These are phyloP conservation scores for Aspergillus ochraceoroseus DNA, from an alignment of 2,329 filamentous ascomycete species.

Conservation along the genomic window DNA sequence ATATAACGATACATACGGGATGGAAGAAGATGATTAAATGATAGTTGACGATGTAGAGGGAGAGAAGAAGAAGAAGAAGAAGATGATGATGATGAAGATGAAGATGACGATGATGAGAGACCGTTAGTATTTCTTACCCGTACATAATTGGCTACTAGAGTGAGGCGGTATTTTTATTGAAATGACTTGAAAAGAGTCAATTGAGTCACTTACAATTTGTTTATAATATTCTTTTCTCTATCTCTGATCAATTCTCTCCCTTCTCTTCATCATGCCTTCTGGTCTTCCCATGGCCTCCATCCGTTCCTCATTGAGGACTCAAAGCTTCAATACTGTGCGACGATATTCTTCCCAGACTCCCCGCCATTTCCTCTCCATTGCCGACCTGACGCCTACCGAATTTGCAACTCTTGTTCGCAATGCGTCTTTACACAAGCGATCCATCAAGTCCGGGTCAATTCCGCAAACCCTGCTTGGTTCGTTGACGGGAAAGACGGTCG, in stretches of 20 bases:
- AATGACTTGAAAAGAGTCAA: too few relatives aligned
- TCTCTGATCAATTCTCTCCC: not conserved
- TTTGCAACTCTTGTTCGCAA: conserved; percentile 77
- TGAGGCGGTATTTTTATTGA: too few relatives aligned
- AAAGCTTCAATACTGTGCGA: conserved; percentile 18
- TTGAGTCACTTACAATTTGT: conserved; percentile 4
- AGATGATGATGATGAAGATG: conserved; percentile 1
- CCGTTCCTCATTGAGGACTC: conserved; percentile 7
- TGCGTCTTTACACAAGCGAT: conserved; percentile 69
- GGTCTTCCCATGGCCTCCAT: conserved; percentile 8
- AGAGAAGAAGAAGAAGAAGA: not conserved
- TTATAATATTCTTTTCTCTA: conserved; percentile 1
- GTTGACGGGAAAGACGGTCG: conserved; percentile 73
- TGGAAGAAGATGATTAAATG: not conserved
- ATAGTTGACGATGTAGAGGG: not conserved
- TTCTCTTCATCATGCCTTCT: conserved; percentile 6
- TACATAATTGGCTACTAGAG: too few relatives aligned
- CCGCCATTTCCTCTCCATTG: conserved; percentile 87
- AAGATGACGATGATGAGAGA: not conserved
- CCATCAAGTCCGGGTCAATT: conserved; percentile 65
- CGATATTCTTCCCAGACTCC: conserved; percentile 47
- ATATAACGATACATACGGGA: not conserved
- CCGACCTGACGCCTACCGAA: conserved; percentile 74
- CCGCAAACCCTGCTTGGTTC: conserved; percentile 57
- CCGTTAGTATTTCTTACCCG: too few relatives aligned